phyloP scores from a whole-genome alignment of 306 rosid species.

The Senna siamea region DNA sequence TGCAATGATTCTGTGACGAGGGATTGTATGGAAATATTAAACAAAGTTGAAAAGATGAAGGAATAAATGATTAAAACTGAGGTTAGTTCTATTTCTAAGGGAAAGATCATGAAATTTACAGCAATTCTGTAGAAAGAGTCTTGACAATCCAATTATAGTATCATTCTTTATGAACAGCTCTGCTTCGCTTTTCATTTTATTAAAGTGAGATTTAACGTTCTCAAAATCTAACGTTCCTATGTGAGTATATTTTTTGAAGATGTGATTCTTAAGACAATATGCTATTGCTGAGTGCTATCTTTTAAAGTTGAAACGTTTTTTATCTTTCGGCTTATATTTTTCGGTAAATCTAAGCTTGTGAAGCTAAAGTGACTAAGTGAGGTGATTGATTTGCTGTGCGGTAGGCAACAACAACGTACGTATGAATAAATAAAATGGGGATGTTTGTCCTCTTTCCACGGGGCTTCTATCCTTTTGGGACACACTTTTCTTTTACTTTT shows the following conservation, averaged over 20 bases:
- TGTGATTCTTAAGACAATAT: neutral
- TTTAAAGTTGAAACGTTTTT: neutral
- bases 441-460: neutral
- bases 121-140: neutral
- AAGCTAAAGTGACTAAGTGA: neutral
- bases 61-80: neutral
- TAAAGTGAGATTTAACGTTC: too few species aligned
- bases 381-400: neutral
- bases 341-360: neutral
- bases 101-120: too few species aligned
- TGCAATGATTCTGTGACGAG: too few species aligned
- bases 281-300: neutral
- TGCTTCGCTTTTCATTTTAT: slow-evolving; percentile 9
- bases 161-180: too few species aligned
- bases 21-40: too few species aligned
- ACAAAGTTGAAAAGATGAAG: too few species aligned
- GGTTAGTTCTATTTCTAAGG: neutral
- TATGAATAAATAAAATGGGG: neutral
- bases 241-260: too few species aligned
- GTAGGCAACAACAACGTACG: neutral
- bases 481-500: neutral
- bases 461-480: neutral
- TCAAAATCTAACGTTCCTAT: too few species aligned
- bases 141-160: too few species aligned
- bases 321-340: neutral